Base-by-base conservation (phyloP, 2,329 filamentous ascomycete genomes). In the Sclerotiophoma versabilis region DNA sequence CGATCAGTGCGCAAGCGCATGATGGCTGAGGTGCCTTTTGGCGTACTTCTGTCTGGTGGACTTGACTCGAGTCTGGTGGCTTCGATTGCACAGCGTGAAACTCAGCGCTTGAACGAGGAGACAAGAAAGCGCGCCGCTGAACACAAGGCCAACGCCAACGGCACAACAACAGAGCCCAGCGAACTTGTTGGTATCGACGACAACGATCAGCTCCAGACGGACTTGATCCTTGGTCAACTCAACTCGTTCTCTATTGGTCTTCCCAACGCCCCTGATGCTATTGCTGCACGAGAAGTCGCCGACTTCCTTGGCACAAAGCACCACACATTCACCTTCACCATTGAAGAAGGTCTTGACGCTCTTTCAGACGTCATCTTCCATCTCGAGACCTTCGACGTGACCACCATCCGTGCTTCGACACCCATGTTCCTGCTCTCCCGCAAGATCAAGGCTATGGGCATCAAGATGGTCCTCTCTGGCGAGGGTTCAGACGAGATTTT, bases 171-270 rank as follows among this genome's bases (percentile, higher is more conserved):
- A 17, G 52, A 59, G 2, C 64, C 66, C 34, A 60, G 58, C 53
- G 66, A 91, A 42, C 84, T 98, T 39, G 93, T 97, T 55, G 95
- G 95, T 70, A 96, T 99, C 67, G 95, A 98, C 70, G 93, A 96
- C 73, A 86, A 93, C 54, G 89, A 96, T 81, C 86, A 93, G 72
- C 81, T 98, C 58, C 92, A 89, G 42, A 96, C 93, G 12, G 86
- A 96, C 59, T 95, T 93, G 49, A 91, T 95, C 70, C 87, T 98
- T 49, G 92, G 93, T 29, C 91, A 98, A 77, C 87, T 99, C 77
- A 96, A 98, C 86, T 97, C 93, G 14, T 99, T 99, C 84, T 99
- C 95, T 14, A 99, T 99, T 65, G 95, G 95, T 72, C 87, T 99
- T 29, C 93, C 93, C 7, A 91, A 88, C 65, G 91, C 95, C 27